Conservation (phyloP, 1,284 basidiomycete species). For the Termitomyces sp. region DNA sequence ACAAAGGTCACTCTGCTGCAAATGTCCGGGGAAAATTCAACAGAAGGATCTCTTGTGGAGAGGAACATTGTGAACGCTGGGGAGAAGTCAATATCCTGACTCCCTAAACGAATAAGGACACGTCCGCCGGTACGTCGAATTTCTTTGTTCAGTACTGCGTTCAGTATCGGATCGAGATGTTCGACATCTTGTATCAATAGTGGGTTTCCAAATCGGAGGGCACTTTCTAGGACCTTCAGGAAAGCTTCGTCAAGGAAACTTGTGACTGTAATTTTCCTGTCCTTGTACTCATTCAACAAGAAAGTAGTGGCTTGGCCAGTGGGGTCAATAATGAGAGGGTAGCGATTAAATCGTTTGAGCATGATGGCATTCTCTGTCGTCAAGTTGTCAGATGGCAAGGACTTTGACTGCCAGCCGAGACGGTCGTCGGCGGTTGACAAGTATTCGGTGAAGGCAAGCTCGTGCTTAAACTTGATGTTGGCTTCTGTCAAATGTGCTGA, state of each 20-base stretch:
- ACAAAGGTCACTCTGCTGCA: constrained; percentile 99
- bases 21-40: constrained; percentile 97
- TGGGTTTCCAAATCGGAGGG: constrained; percentile 98
- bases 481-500: constrained; percentile 82
- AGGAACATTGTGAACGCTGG: constrained; percentile 99
- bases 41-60: constrained; percentile 93
- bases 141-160: constrained; percentile 96
- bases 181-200: constrained; percentile 98
- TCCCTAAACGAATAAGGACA: constrained; percentile 96
- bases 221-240: constrained; percentile 96
- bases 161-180: constrained; percentile 95
- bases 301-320: constrained; percentile 98
- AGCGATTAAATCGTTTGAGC: constrained; percentile 97
- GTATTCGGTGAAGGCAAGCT: constrained; percentile 92
- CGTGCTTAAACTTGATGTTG: constrained; percentile 89
- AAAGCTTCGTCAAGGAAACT: constrained; percentile 99
- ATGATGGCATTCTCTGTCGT: constrained; percentile 99
- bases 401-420: constrained; percentile 92
- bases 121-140: constrained; percentile 94
- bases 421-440: constrained; percentile 97
- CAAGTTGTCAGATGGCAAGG: constrained; percentile 90
- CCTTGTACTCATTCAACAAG: constrained; percentile 91
- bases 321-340: constrained; percentile 97
- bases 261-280: constrained; percentile 95
- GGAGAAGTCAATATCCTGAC: constrained; percentile 98